phyloP scores from a whole-genome alignment of 2,329 filamentous ascomycete species.

The Fusarium graminum region DNA sequence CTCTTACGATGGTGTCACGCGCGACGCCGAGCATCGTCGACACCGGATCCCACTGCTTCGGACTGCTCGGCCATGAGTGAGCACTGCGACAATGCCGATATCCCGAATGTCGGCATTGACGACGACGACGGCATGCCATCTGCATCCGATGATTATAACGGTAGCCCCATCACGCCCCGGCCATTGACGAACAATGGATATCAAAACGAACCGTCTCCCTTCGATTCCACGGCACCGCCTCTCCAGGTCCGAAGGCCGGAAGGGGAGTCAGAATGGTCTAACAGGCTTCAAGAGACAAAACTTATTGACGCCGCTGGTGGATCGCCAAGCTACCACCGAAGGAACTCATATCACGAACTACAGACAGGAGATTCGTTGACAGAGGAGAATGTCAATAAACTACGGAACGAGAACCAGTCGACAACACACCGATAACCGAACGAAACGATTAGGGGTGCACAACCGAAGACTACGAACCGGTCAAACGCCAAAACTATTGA shows the following conservation, averaged over 20 bases:
- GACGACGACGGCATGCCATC: slow-evolving; percentile 42
- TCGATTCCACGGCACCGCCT: slow-evolving; percentile 56
- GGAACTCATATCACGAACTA: slow-evolving; percentile 53
- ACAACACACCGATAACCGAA: slow-evolving; percentile 36
- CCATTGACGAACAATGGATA: slow-evolving; percentile 56
- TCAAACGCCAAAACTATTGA: slow-evolving; percentile 21
- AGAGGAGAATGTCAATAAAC: slow-evolving; percentile 65
- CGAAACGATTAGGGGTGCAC: background rate
- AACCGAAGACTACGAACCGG: slow-evolving; percentile 12
- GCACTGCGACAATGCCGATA: slow-evolving; percentile 59
- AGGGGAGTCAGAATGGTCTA: slow-evolving; percentile 58
- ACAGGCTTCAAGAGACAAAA: slow-evolving; percentile 61
- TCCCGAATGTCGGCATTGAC: slow-evolving; percentile 55
- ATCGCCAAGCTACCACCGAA: slow-evolving; percentile 51
- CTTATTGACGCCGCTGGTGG: slow-evolving; percentile 62
- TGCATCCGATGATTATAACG: slow-evolving; percentile 49
- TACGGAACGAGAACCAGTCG: slow-evolving; percentile 56
- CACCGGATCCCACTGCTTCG: slow-evolving; percentile 52
- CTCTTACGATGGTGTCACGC: slow-evolving; percentile 74
- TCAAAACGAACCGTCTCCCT: slow-evolving; percentile 58
- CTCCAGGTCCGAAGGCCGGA: slow-evolving; percentile 53
- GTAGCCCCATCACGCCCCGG: slow-evolving; percentile 57
- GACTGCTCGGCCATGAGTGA: slow-evolving; percentile 63
- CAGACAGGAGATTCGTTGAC: slow-evolving; percentile 62
- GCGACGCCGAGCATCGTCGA: slow-evolving; percentile 45